Conservation (phyloP, 2,329 filamentous ascomycete species). For the Fusarium decemcellulare region DNA sequence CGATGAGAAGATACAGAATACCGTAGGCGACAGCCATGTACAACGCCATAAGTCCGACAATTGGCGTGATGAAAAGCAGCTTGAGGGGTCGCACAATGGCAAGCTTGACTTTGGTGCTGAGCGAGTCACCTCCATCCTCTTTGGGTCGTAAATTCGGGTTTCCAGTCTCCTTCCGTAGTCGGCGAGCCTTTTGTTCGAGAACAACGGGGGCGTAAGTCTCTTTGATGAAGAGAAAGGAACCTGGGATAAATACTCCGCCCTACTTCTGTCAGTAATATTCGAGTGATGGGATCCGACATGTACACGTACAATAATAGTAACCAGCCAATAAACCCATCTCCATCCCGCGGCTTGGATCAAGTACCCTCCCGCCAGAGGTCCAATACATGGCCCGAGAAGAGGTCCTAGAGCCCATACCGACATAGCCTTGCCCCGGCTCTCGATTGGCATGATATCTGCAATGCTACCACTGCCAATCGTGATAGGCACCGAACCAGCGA, state of each 20-base stretch:
- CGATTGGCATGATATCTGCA: constrained; percentile 71
- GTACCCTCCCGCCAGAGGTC: constrained; percentile 57
- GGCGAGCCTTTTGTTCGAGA: background rate
- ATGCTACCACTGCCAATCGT: constrained; percentile 75
- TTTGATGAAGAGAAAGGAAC: background rate
- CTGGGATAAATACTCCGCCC: constrained; percentile 55
- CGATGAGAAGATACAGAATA: constrained; percentile 68
- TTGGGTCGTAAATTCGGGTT: constrained; percentile 42
- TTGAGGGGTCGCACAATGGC: constrained; percentile 75
- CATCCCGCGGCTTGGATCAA: constrained; percentile 56
- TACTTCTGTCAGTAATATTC: background rate
- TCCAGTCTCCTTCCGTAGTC: constrained; percentile 53
- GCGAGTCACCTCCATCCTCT: background rate
- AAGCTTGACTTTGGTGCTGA: constrained; percentile 59
- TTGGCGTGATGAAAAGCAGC: constrained; percentile 71
- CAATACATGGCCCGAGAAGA: constrained; percentile 67
- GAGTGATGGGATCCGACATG: background rate
- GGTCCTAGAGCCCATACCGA: constrained; percentile 73
- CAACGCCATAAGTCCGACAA: constrained; percentile 74
- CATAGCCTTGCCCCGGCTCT: constrained; percentile 72
- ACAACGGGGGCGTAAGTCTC: constrained; percentile 6
- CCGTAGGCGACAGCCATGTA: constrained; percentile 75
- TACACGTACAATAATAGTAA: constrained; percentile 15
- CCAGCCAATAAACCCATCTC: constrained; percentile 55
- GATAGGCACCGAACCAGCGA: constrained; percentile 72